phyloP scores from a whole-genome alignment of 2,329 filamentous ascomycete genomes.

The Penicillium decumbens region DNA sequence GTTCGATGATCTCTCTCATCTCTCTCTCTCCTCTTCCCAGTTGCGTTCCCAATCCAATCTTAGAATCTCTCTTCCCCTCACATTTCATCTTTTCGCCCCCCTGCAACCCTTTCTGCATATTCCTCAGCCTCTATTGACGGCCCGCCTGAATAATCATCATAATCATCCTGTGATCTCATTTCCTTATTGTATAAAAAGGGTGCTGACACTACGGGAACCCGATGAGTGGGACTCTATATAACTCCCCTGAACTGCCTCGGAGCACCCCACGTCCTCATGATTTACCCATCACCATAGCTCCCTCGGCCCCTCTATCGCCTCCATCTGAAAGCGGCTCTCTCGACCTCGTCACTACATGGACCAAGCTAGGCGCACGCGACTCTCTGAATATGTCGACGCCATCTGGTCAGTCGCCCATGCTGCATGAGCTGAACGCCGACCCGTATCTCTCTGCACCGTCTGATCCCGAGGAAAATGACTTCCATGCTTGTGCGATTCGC shows the following conservation, averaged over 20 bases:
- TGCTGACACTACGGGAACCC: background rate
- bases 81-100: slow-evolving; percentile 2
- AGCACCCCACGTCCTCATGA: slow-evolving; percentile 7
- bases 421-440: slow-evolving; percentile 34
- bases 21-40: background rate
- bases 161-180: background rate
- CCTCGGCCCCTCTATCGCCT: slow-evolving; percentile 15
- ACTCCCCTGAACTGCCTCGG: slow-evolving; percentile 5
- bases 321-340: slow-evolving; percentile 12
- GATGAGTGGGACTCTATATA: slow-evolving; percentile 16
- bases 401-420: slow-evolving; percentile 23
- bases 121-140: background rate
- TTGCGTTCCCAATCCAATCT: background rate
- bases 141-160: background rate
- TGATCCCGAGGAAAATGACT: slow-evolving; percentile 37
- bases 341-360: slow-evolving; percentile 11
- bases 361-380: slow-evolving; percentile 1
- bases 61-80: background rate
- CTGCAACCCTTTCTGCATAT: slow-evolving; percentile 5
- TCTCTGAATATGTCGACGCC: slow-evolving; percentile 22
- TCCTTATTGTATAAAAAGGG: background rate
- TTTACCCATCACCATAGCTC: background rate
- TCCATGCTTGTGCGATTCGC: slow-evolving; percentile 32
- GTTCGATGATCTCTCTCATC: background rate
- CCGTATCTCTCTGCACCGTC: slow-evolving; percentile 39